A percentile compares a stretch with the other conserved stretches of the same genome.
phyloP scores from a whole-genome alignment of 495 filamentous ascomycete genomes.

The Amphirosellinia nigrospora region DNA sequence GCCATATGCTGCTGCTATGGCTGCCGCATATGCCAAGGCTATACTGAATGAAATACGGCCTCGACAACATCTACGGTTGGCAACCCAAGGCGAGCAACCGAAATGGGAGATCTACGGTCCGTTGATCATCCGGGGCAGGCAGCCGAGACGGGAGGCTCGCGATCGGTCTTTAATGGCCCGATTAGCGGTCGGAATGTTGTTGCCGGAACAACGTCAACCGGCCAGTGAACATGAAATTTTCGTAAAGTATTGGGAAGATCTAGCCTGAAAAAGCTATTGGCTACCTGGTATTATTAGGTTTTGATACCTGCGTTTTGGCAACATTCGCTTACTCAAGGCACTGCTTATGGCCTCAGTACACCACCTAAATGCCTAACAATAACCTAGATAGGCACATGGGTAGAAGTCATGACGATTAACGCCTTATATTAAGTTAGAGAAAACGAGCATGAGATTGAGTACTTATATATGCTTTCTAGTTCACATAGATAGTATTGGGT shows the following conservation, averaged over 20 bases:
- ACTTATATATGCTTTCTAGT: too few relatives aligned
- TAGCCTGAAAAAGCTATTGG: not conserved
- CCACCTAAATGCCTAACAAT: too few relatives aligned
- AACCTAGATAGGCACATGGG: too few relatives aligned
- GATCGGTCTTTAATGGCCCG: slow-evolving; percentile 8
- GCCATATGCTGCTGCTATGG: slow-evolving; percentile 45
- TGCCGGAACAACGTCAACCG: not conserved
- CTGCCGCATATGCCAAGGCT: slow-evolving; percentile 49
- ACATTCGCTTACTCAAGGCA: too few relatives aligned
- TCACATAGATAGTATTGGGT: too few relatives aligned
- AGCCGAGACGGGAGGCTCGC: not conserved
- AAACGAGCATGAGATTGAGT: too few relatives aligned
- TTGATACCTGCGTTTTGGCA: too few relatives aligned
- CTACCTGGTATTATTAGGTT: not conserved
- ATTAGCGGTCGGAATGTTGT: slow-evolving; percentile 8
- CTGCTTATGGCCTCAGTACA: too few relatives aligned
- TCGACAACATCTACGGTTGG: not conserved
- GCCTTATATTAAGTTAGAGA: too few relatives aligned
- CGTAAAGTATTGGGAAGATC: not conserved
- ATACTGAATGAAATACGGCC: slow-evolving; percentile 27
- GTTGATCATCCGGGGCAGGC: not conserved
- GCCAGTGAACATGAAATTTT: slow-evolving; percentile 5
- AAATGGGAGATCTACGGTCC: not conserved
- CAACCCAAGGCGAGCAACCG: not conserved
- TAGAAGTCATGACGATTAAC: too few relatives aligned